A percentile compares a stretch with the other conserved stretches of the same genome.
Conservation (phyloP, 2,329 filamentous ascomycete species). For the Diaporthe australafricana region DNA sequence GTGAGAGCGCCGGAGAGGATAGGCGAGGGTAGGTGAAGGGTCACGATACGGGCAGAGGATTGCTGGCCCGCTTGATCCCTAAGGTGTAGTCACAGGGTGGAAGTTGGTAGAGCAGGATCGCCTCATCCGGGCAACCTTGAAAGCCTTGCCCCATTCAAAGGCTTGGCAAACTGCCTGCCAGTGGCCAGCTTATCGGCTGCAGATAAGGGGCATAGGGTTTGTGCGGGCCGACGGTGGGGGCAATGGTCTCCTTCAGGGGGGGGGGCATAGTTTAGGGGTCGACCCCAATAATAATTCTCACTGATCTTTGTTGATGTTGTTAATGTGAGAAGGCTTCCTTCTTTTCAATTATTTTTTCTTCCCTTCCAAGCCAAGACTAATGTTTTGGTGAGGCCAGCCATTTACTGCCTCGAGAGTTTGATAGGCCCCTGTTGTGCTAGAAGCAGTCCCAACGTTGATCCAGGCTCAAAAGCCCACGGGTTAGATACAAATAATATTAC, state of each 20-base stretch:
- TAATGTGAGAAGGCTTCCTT: no score
- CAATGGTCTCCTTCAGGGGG: no score
- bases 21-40: neutral
- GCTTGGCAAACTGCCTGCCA: neutral
- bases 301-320: no score
- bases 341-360: no score
- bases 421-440: no score
- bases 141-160: conserved; percentile 36
- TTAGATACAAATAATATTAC: neutral
- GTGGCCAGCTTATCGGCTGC: conserved; percentile 12
- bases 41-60: conserved; percentile 29
- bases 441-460: neutral
- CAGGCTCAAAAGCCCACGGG: neutral
- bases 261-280: no score
- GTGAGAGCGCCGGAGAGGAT: neutral
- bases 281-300: no score
- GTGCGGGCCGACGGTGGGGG: neutral
- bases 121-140: conserved; percentile 35
- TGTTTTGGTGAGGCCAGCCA: no score
- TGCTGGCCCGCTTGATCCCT: conserved; percentile 31
- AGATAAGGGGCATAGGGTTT: conserved; percentile 13
- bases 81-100: conserved; percentile 29
- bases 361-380: no score
- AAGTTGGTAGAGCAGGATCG: conserved; percentile 31
- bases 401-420: no score